Conservation (phyloP, 2,329 filamentous ascomycete species). For the Cladophialophora immunda region DNA sequence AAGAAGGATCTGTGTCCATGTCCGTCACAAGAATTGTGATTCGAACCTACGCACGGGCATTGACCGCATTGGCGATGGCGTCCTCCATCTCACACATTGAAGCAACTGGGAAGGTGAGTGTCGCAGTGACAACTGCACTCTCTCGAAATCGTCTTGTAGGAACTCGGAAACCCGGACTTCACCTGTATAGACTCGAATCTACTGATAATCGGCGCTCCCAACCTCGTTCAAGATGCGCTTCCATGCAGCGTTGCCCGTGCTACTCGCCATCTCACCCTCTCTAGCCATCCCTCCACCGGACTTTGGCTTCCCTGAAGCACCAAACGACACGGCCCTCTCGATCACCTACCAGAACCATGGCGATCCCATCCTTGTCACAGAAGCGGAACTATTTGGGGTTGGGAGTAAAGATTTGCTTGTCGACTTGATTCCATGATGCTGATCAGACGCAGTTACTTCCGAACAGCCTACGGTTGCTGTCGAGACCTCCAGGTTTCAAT, state of each 20-base stretch:
- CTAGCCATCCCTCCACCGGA: slow-evolving; percentile 35
- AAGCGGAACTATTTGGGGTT: slow-evolving; percentile 36
- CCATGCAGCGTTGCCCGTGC: neutral
- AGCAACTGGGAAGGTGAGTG: neutral
- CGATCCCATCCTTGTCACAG: slow-evolving; percentile 24
- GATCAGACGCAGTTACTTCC: slow-evolving; percentile 28
- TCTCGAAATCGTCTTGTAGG: neutral
- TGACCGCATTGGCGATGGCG: slow-evolving; percentile 4
- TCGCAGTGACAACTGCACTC: neutral
- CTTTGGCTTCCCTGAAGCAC: slow-evolving; percentile 37
- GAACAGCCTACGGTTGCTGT: slow-evolving; percentile 33
- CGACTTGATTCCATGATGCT: neutral
- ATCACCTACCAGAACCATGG: slow-evolving; percentile 35
- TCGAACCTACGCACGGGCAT: neutral
- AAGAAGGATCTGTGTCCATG: neutral
- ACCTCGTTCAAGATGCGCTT: neutral
- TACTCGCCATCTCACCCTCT: slow-evolving; percentile 1
- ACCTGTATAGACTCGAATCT: neutral
- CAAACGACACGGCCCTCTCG: slow-evolving; percentile 32
- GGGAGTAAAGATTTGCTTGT: slow-evolving; percentile 21
- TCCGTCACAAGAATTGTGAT: neutral
- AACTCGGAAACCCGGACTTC: neutral
- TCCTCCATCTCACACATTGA: neutral
- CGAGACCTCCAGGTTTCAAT: slow-evolving; percentile 32
- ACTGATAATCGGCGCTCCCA: neutral